Base-by-base conservation (phyloP, 2,329 filamentous ascomycete genomes). In the Aspergillus sp. region DNA sequence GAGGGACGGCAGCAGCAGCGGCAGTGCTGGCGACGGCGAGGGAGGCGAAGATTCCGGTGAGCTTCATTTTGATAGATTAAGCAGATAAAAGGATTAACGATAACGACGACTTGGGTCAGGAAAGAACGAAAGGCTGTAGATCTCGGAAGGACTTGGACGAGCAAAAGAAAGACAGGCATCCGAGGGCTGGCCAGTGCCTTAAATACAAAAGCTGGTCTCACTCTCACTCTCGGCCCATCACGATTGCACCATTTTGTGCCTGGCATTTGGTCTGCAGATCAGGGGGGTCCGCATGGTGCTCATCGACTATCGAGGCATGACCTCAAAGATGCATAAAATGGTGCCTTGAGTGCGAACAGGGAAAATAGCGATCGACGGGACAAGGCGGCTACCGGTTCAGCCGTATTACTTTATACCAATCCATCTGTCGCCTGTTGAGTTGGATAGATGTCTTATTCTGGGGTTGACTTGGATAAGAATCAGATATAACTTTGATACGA, bases 21-120 rank as follows among this genome's bases (percentile, higher is more conserved):
- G 66, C 67, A 59, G 66, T 57, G 61, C 70, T 62, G 54, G 67
- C 68, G 52, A 74, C 43, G 43, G 70, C 70, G 25, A 75, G 61
- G 37, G 71, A 68, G 53, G 68, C 55, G 41, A 68, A 48, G 52
- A 75, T 62, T 65, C 68, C 68, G 62, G 70, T 69, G 68, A 74
- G 69, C 69, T 73, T 75, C 73, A 74, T 75, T 58, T 43, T 72
- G 58, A 57, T 56, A 51, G 48, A 63, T n/a, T n/a, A n/a, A n/a
- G n/a, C n/a, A n/a, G n/a, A n/a, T n/a, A n/a, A n/a, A n/a, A n/a
- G n/a, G n/a, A 62, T 12, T 58, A 69, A 68, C 56, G 63, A 62
- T 58, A 69, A 68, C 55, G 63, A 71, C 59, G 68, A 66, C 59
- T 52, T 48, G 31, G 35, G 40, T 52, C 37, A 27, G 21, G 19